phyloP scores from a whole-genome alignment of 148 eudicot species.

The Vaccinium darrowii region DNA sequence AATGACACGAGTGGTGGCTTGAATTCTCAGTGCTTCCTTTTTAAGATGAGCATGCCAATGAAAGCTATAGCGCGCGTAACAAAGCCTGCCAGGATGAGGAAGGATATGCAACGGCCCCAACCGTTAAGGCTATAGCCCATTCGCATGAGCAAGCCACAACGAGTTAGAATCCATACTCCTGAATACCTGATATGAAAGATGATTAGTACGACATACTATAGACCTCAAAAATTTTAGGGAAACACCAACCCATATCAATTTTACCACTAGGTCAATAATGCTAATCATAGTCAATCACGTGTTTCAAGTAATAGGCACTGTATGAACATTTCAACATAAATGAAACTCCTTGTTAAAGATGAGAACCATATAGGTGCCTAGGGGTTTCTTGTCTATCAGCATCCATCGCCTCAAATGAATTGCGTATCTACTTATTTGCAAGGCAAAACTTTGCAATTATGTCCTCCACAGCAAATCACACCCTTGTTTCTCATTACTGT shows the following conservation, averaged over 20 bases:
- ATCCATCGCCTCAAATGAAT: neutral
- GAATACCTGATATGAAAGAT: constrained; percentile 44
- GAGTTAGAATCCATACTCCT: constrained; percentile 71
- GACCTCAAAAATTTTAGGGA: no score
- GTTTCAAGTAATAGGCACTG: no score
- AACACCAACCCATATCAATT: neutral
- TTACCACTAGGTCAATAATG: neutral
- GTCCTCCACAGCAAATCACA: constrained; percentile 5
- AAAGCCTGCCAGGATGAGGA: constrained; percentile 41
- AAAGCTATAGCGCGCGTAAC: constrained; percentile 53
- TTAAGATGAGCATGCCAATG: constrained; percentile 43
- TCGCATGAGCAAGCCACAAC: constrained; percentile 47
- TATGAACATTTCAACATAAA: no score
- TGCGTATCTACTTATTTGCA: neutral
- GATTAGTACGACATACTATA: neutral
- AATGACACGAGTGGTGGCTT: neutral
- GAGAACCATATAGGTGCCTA: neutral
- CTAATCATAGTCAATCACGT: neutral
- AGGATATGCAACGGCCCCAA: constrained; percentile 41
- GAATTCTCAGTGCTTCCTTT: constrained; percentile 34
- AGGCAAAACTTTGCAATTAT: neutral
- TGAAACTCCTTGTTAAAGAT: constrained; percentile 1
- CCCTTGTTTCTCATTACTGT: neutral
- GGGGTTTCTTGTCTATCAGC: neutral
- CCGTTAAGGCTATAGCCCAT: constrained; percentile 37